These are phyloP conservation scores for Scytalidium lignicola DNA, from an alignment of 2,329 filamentous ascomycete genomes.

Conservation along the genomic window DNA sequence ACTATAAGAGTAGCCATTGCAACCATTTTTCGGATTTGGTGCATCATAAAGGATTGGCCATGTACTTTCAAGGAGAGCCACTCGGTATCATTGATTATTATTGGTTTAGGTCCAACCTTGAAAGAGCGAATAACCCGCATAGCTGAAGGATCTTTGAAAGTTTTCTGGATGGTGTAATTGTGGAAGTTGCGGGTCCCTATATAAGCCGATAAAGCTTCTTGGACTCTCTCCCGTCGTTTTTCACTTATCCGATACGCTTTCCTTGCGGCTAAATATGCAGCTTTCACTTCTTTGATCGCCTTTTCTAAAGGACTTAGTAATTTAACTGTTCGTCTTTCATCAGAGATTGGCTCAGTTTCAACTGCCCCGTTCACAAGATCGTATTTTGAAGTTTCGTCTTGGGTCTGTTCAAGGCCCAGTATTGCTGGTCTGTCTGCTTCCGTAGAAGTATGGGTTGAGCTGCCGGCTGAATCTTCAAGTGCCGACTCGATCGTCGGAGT, in stretches of 20 bases:
- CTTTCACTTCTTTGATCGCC: conserved; percentile 70
- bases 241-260: conserved; percentile 76
- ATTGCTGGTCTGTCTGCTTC: not conserved
- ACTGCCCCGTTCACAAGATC: conserved; percentile 8
- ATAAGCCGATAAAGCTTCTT: conserved; percentile 69
- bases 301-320: conserved; percentile 45
- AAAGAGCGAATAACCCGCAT: conserved; percentile 94
- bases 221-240: conserved; percentile 67
- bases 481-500: not conserved
- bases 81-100: conserved; percentile 86
- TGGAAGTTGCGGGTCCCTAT: conserved; percentile 87
- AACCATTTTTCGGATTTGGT: conserved; percentile 99
- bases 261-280: conserved; percentile 77
- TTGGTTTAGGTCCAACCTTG: conserved; percentile 66
- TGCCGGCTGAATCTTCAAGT: not conserved
- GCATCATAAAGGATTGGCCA: conserved; percentile 99
- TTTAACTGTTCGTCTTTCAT: not conserved
- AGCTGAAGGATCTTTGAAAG: conserved; percentile 71
- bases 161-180: conserved; percentile 95
- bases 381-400: conserved; percentile 8
- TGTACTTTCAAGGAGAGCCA: conserved; percentile 96
- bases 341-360: not conserved
- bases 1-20: conserved; percentile 83
- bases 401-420: not conserved
- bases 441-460: not conserved